Evolutionary conservation across 108 stramenopile genomes (phyloP), one percentile per base, ranked within the genome.

Genomic region (Schizochytrium sp.): DNA sequence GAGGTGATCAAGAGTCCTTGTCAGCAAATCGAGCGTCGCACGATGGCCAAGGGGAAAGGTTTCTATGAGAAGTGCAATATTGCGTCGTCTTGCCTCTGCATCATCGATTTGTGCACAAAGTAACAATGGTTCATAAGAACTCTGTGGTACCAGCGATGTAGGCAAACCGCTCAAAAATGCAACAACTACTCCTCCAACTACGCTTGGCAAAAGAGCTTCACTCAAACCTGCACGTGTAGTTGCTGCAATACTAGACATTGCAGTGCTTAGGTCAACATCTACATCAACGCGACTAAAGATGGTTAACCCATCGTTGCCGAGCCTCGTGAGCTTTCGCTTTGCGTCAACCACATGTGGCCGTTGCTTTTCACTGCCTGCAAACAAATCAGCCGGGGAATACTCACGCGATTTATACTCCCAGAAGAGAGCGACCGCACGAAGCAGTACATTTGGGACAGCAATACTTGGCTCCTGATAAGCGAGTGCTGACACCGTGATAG

Each of bases 261-360:
- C 76, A 17, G 53, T 55, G 50, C 53, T 55, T 38, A 83, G 76
- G 47, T 83, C 76, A 8, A 83, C 76, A 40, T 83, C 76, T n/a
- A 83, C 76, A 50, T 55, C 76, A 28, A 83, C 76, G 47, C 76
- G 76, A 53, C 50, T 55, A 2, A 83, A 83, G n/a, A 83, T 83
- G 15, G 76, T 83, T 0, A 83, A 53, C 0, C 76, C 76, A 28
- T 49, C 47, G 50, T 53, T 42, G 50, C 76, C 28, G 50, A 83
- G 76, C 47, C 2, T 49, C 28, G 28, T 53, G 17, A 83, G 53
- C 50, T 28, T 10, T 10, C 53, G 53, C 76, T 83, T 83, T 10
- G 53, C 50, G 0, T 83, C 50, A 10, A 83, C 13, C 47, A 83
- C 53, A 49, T 83, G 76, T 7, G 50, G 17, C 17, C 76, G 76